Evolutionary conservation across 2,329 filamentous ascomycete species (phyloP).

Genomic region (Myriosclerotinia curreyana): DNA sequence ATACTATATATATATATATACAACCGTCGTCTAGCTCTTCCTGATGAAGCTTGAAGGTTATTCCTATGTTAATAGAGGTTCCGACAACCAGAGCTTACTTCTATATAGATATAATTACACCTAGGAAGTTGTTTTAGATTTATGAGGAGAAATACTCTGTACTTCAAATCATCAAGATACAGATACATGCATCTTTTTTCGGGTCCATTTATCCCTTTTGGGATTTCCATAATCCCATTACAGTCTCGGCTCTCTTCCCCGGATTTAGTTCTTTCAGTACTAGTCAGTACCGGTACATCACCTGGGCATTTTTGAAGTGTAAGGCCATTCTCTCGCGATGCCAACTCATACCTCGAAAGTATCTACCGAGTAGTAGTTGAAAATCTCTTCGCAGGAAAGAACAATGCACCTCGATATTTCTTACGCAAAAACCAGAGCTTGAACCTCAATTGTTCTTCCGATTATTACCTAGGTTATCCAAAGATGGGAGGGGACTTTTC

Average conservation of each 20-base stretch:
- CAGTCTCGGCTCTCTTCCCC: constrained; percentile 15
- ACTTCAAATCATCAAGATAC: too few species aligned
- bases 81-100: background rate
- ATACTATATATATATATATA: background rate
- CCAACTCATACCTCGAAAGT: constrained; percentile 7
- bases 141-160: background rate
- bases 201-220: background rate
- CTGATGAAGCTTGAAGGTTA: background rate
- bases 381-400: constrained; percentile 11
- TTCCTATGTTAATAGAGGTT: background rate
- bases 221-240: background rate
- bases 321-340: constrained; percentile 8
- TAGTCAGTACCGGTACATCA: too few species aligned
- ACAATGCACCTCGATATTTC: background rate
- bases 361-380: background rate
- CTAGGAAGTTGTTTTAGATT: background rate
- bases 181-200: background rate
- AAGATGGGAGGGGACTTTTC: constrained; percentile 5
- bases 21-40: background rate
- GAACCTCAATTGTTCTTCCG: background rate
- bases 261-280: constrained; percentile 13
- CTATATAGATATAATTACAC: background rate
- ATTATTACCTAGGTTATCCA: background rate
- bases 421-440: background rate
- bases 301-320: constrained; percentile 10